phyloP scores from a whole-genome alignment of 2,329 filamentous ascomycete genomes.

The Trichophyton schoenleinii region DNA sequence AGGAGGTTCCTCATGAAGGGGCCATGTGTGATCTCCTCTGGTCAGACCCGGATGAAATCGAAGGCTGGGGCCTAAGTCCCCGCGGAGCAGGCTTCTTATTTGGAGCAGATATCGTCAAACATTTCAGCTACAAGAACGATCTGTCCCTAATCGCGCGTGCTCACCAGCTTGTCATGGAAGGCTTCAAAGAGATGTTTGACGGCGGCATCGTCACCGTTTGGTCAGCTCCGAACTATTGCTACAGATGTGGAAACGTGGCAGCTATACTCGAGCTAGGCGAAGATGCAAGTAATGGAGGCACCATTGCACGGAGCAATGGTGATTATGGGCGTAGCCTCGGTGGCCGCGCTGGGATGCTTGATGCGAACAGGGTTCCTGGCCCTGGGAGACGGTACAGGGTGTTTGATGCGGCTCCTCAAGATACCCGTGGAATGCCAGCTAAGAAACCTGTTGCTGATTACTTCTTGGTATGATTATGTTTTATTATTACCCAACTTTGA shows the following conservation, averaged over 20 bases:
- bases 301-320: constrained; percentile 51
- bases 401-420: constrained; percentile 92
- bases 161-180: constrained; percentile 97
- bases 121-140: constrained; percentile 91
- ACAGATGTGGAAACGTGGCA: constrained; percentile 89
- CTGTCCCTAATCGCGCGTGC: constrained; percentile 83
- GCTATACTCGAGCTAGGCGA: constrained; percentile 88
- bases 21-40: constrained; percentile 98
- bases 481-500: not conserved
- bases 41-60: constrained; percentile 96
- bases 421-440: constrained; percentile 91
- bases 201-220: constrained; percentile 95
- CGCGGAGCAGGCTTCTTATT: constrained; percentile 93
- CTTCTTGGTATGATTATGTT: constrained; percentile 49
- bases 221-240: constrained; percentile 95
- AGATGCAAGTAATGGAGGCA: constrained; percentile 61
- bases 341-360: constrained; percentile 34
- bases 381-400: constrained; percentile 86
- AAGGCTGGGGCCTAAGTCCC: constrained; percentile 89
- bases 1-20: constrained; percentile 95
- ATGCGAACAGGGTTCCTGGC: constrained; percentile 41
- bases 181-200: constrained; percentile 99
- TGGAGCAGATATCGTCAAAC: constrained; percentile 82
- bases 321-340: constrained; percentile 34
- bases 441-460: constrained; percentile 98